Percentiles rank a stretch among this genome's conserved stretches.
These are phyloP conservation scores for Aspergillus bertholletiae DNA, from an alignment of 495 filamentous ascomycete species.

Conservation along the genomic window DNA sequence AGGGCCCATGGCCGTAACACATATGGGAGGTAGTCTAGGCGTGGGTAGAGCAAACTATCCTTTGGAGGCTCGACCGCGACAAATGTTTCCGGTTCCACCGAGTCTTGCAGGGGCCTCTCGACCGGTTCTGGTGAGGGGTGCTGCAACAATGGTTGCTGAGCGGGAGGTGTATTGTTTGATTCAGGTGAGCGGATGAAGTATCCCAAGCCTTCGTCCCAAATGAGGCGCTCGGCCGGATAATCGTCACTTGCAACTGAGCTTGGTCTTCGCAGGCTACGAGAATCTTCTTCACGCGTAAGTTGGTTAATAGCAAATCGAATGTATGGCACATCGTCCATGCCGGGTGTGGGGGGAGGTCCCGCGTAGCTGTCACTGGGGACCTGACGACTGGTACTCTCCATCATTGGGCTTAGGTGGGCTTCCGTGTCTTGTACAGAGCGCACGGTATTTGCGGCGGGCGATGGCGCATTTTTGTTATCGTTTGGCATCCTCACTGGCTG, in stretches of 20 bases:
- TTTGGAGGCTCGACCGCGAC: conserved; percentile 47
- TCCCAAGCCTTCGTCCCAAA: conserved; percentile 49
- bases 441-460: conserved; percentile 27
- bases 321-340: conserved; percentile 64
- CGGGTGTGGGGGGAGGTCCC: conserved; percentile 54
- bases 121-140: conserved; percentile 6
- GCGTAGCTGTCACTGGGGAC: conserved; percentile 31
- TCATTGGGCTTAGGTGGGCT: conserved; percentile 24
- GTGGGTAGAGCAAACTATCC: conserved; percentile 45
- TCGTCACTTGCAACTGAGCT: conserved; percentile 36
- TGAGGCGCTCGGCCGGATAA: conserved; percentile 46
- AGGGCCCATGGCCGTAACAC: conserved; percentile 63
- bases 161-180: conserved; percentile 12
- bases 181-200: conserved; percentile 39
- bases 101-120: conserved; percentile 22
- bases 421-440: conserved; percentile 36
- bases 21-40: conserved; percentile 61
- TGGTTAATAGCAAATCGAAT: conserved; percentile 73
- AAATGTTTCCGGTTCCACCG: conserved; percentile 47
- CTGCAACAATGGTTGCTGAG: conserved; percentile 7
- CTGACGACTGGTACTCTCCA: conserved; percentile 27
- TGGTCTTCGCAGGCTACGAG: conserved; percentile 29
- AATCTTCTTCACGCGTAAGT: conserved; percentile 63
- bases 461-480: conserved; percentile 22
- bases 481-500: conserved; percentile 15